These are phyloP conservation scores for Saturnispora saitoi DNA, from an alignment of 805 yeast species.

Conservation along the genomic window DNA sequence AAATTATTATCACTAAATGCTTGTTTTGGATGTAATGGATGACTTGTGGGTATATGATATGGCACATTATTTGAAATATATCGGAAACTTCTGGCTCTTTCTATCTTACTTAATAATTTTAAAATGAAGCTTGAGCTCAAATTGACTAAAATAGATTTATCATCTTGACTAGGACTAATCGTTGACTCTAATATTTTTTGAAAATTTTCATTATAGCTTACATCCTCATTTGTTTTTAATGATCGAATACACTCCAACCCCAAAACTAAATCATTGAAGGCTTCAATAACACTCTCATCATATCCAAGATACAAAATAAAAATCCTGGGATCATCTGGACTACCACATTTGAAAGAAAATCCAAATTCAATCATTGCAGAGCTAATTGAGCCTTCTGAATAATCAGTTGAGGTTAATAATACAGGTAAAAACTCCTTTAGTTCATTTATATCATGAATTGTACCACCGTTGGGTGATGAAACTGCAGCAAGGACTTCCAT, in stretches of 20 bases:
- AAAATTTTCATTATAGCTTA: background rate
- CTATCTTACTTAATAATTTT: constrained; percentile 14
- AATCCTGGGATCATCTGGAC: constrained; percentile 9
- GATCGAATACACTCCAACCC: constrained; percentile 23
- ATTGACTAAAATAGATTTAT: constrained; percentile 1
- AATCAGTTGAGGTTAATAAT: constrained; percentile 19
- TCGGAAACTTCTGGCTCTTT: constrained; percentile 23
- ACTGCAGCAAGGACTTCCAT: constrained; percentile 56
- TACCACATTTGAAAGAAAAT: constrained; percentile 23
- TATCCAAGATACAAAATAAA: constrained; percentile 30
- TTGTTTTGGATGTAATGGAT: constrained; percentile 25
- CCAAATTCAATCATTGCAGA: constrained; percentile 20
- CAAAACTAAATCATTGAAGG: constrained; percentile 26
- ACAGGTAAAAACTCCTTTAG: constrained; percentile 31
- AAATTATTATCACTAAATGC: background rate
- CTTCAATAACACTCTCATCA: constrained; percentile 28
- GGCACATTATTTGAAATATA: constrained; percentile 26
- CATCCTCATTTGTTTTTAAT: background rate
- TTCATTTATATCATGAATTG: constrained; percentile 44
- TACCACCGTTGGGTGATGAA: constrained; percentile 52
- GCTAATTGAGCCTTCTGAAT: constrained; percentile 17
- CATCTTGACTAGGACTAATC: background rate
- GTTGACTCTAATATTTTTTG: background rate
- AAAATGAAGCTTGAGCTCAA: constrained; percentile 15
- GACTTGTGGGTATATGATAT: constrained; percentile 22